phyloP scores from a whole-genome alignment of 1,284 basidiomycete genomes.

The Cutaneotrichosporon spelunceum region DNA sequence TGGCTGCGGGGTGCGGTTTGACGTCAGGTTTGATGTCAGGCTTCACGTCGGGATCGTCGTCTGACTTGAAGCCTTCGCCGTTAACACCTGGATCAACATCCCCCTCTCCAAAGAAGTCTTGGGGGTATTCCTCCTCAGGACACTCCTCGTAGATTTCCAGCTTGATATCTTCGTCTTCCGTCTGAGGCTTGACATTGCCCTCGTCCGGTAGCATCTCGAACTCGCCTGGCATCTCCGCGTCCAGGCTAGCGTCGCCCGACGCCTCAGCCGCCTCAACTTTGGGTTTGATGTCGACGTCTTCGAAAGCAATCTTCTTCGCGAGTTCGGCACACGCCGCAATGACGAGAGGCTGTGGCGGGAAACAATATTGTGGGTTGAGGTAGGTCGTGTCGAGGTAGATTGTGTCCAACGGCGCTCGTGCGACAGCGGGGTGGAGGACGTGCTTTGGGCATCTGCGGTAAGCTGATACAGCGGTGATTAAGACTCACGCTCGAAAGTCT shows the following conservation, averaged over 20 bases:
- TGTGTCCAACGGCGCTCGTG: conserved; percentile 73
- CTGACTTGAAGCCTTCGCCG: not conserved
- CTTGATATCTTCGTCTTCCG: not conserved
- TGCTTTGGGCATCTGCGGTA: conserved; percentile 64
- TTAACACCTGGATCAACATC: conserved; percentile 5
- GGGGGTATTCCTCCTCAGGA: not conserved
- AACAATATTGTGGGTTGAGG: conserved; percentile 87
- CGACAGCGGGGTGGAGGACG: conserved; percentile 73
- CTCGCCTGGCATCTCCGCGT: conserved; percentile 8
- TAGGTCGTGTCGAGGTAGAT: conserved; percentile 98
- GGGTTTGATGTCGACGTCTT: conserved; percentile 39
- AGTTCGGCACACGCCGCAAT: conserved; percentile 87
- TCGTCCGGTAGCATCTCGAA: conserved; percentile 3
- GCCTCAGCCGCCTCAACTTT: conserved; percentile 14
- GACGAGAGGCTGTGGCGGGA: conserved; percentile 89
- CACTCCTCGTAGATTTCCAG: not conserved
- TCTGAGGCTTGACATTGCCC: not conserved
- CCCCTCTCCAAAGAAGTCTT: not conserved
- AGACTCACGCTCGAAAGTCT: conserved; percentile 72
- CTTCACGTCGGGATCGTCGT: not conserved
- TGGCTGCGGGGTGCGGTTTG: conserved; percentile 11
- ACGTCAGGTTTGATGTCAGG: conserved; percentile 14
- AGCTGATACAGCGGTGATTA: not conserved
- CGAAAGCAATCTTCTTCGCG: conserved; percentile 52
- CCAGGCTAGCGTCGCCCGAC: conserved; percentile 19